phyloP scores from a whole-genome alignment of 164 flowering plant genomes.

The Dillenia turbinata region DNA sequence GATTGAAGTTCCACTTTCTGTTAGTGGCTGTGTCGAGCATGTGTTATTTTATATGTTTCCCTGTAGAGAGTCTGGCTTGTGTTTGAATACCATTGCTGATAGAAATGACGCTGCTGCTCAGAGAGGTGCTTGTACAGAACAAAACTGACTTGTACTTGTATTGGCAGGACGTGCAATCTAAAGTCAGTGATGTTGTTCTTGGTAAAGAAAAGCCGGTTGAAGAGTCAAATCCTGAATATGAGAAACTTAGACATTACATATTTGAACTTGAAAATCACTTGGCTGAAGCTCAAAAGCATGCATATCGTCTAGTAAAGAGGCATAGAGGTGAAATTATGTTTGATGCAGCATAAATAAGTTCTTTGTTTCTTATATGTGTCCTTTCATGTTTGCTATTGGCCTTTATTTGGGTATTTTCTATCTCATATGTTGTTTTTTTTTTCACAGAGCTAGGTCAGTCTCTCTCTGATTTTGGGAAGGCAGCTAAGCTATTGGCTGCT shows the following conservation, averaged over 20 bases:
- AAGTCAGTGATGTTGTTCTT: conserved; percentile 91
- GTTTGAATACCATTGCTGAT: neutral
- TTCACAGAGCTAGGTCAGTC: conserved; percentile 83
- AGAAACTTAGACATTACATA: conserved; percentile 78
- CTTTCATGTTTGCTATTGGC: neutral
- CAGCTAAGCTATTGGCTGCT: conserved; percentile 77
- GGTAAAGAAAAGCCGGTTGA: conserved; percentile 98
- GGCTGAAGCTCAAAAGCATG: conserved; percentile 97
- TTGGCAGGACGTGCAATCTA: conserved; percentile 87
- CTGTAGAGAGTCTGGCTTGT: neutral
- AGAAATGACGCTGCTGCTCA: neutral
- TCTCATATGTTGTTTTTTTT: conserved; percentile 2
- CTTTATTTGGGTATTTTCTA: neutral
- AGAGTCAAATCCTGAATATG: conserved; percentile 91
- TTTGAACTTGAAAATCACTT: conserved; percentile 95
- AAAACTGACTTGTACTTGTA: neutral
- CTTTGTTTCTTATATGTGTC: neutral
- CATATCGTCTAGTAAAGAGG: conserved; percentile 93
- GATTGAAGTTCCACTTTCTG: too few species aligned
- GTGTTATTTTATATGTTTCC: too few species aligned
- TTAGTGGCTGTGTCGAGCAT: too few species aligned
- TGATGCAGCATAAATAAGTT: neutral
- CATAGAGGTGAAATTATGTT: conserved; percentile 67
- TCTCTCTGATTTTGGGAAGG: conserved; percentile 89
- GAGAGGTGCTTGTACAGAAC: neutral